A percentile compares a stretch with the other conserved stretches of the same genome.
phyloP scores from a whole-genome alignment of 306 rosid species.

The Malus asiatica region DNA sequence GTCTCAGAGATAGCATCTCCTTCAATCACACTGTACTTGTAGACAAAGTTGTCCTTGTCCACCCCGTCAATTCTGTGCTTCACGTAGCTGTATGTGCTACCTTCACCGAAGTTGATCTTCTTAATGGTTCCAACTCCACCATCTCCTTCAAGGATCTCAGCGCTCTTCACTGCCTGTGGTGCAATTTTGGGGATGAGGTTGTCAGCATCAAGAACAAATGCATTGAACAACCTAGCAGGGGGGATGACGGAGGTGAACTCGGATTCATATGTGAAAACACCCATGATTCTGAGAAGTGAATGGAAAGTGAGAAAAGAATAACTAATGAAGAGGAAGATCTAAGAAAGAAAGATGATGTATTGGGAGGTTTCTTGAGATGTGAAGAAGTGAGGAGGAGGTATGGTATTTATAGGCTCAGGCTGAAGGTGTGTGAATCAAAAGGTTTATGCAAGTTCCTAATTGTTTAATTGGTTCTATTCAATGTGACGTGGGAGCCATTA shows the following conservation, averaged over 20 bases:
- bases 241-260: neutral
- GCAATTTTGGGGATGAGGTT: too few species aligned
- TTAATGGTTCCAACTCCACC: conserved; percentile 9
- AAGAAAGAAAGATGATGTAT: neutral
- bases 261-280: too few species aligned
- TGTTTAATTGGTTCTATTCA: neutral
- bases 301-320: neutral
- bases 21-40: conserved; percentile 37
- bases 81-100: conserved; percentile 25
- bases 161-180: too few species aligned
- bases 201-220: conserved; percentile 23
- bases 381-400: neutral
- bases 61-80: conserved; percentile 37
- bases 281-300: too few species aligned
- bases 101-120: conserved; percentile 32
- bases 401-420: neutral
- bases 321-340: neutral
- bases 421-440: neutral
- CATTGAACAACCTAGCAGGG: conserved; percentile 42
- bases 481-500: neutral
- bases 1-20: conserved; percentile 18
- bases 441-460: neutral
- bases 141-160: too few species aligned
- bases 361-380: conserved; percentile 12
- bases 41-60: conserved; percentile 27